Evolutionary conservation across 1,284 basidiomycete species (phyloP).

Genomic region (Trichosporon inkin): DNA sequence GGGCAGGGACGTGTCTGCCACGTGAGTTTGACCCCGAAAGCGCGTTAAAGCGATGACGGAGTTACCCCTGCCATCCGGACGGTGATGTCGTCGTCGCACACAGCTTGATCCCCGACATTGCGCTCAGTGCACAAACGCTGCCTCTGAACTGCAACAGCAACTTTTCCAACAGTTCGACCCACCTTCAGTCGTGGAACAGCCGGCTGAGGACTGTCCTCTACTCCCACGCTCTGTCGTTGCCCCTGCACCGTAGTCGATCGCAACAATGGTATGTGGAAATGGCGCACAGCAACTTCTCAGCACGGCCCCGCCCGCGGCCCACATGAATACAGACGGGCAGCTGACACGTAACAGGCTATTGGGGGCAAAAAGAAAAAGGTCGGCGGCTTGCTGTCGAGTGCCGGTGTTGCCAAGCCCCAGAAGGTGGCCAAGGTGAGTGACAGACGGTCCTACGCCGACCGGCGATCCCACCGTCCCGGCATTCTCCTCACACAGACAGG

Average conservation of each 20-base stretch:
- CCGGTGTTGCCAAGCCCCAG: conserved; percentile 28
- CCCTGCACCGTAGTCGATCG: conserved; percentile 1
- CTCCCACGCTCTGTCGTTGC: not conserved
- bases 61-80: not conserved
- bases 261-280: not conserved
- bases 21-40: conserved; percentile 3
- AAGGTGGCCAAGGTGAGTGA: conserved; percentile 25
- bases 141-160: not conserved
- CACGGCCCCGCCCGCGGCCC: not conserved
- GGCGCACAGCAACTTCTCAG: not conserved
- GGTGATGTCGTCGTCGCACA: conserved; percentile 8
- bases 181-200: not conserved
- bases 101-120: not conserved
- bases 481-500: conserved; percentile 54
- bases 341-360: conserved; percentile 60
- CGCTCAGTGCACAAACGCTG: not conserved
- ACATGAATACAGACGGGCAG: not conserved
- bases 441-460: not conserved
- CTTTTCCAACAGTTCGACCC: not conserved
- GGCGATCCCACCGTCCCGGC: no score
- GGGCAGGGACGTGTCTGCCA: not conserved
- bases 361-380: conserved; percentile 88
- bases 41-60: conserved; percentile 5
- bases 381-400: conserved; percentile 61
- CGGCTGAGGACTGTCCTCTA: not conserved